Base-by-base conservation (phyloP, 192 early-diverging fungal genomes). In the Backusella parvicylindrica region DNA sequence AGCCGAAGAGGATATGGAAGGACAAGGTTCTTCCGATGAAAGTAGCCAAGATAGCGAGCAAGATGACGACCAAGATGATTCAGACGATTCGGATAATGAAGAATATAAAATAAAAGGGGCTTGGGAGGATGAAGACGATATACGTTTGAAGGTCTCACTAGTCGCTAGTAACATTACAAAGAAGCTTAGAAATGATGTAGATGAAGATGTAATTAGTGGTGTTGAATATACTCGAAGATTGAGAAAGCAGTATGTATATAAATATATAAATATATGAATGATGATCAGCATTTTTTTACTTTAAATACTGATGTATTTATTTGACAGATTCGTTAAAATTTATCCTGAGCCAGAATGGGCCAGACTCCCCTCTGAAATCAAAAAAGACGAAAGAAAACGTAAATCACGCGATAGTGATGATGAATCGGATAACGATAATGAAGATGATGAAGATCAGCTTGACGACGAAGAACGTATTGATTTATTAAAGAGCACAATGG, bases 341-440 rank as follows among this genome's bases (percentile, higher is more conserved):
- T 85, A 98, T 74, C 95, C 95, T 16, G 89, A 85, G 0, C 96
- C 97, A 0, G 86, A 86, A 64, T 98, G 97, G 97, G 95, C 96
- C 2, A 75, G 72, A n/a, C 74, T 82, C n/a, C 88, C 87, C 28
- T 85, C 88, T 9, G 83, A 82, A 64, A 76, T 76, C 78, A 84
- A 79, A 76, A 73, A 71, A 63, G 68, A 82, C n/a, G 50, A 75
- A 32, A 70, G 68, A 30, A 79, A 75, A n/a, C 68, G 76, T 21
- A 76, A 72, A 69, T 64, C 50, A 40, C 60, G 73, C 38, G 75
- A 75, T 13, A 69, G 69, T 26, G 68, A 66, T 18, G 77, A 79
- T 2, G 83, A 84, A 70, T 81, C 79, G 35, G 84, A 87, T 6
- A 80, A 81, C 56, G 79, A 78, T 21, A 83, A 82, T 28, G 88